A percentile compares a stretch with the other conserved stretches of the same genome.
phyloP scores from a whole-genome alignment of 495 filamentous ascomycete genomes.

The Talaromyces wortmannii region DNA sequence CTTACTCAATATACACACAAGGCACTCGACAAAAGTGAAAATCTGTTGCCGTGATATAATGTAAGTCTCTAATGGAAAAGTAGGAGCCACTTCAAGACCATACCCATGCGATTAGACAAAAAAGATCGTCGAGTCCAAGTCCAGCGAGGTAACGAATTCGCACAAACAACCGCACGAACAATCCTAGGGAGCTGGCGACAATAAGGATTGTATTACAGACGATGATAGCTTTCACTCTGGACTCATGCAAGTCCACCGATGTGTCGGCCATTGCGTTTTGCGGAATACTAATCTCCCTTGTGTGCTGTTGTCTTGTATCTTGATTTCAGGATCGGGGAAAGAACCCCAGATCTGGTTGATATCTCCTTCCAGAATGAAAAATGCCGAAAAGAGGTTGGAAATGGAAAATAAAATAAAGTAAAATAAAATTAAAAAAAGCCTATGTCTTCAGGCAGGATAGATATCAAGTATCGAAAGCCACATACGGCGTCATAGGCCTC shows the following conservation, averaged over 20 bases:
- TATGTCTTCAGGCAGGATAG: no score
- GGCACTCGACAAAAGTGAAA: constrained; percentile 12
- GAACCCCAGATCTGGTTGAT: no score
- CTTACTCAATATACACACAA: constrained; percentile 13
- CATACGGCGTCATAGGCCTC: no score
- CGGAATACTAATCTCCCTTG: no score
- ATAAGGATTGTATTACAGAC: constrained; percentile 12
- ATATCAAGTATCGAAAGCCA: no score
- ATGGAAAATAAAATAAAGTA: no score
- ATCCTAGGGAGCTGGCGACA: constrained; percentile 6
- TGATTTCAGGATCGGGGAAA: no score
- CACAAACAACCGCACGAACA: constrained; percentile 13
- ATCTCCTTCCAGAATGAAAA: no score
- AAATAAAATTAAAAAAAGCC: no score
- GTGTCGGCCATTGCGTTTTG: no score
- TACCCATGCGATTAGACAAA: constrained; percentile 15
- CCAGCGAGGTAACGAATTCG: constrained; percentile 14
- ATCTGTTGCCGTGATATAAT: constrained; percentile 4
- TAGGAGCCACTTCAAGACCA: background rate
- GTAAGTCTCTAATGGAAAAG: background rate
- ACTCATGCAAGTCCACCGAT: constrained; percentile 10
- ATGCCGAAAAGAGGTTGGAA: no score
- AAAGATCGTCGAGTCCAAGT: constrained; percentile 11
- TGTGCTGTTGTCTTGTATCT: no score
- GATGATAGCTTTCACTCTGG: constrained; percentile 12